Evolutionary conservation across 495 filamentous ascomycete species (phyloP), one percentile per base, ranked within the genome.

Genomic region (Podospora australis): DNA sequence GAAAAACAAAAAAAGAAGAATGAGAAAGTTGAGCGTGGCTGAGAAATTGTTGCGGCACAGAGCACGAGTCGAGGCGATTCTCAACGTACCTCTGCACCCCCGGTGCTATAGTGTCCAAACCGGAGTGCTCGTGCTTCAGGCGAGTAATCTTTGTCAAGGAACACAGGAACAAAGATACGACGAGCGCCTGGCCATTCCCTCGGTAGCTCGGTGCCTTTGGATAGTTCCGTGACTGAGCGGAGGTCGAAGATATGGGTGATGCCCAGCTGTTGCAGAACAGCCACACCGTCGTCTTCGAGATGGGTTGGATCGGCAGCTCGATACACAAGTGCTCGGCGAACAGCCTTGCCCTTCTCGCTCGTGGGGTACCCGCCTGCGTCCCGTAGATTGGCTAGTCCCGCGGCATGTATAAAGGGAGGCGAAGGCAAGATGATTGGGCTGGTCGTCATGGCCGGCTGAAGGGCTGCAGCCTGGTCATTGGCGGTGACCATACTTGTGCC

Each of bases 211-310:
- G 56, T 51, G 29, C 58, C 17, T 59, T 58, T 43, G 23, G 48
- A 50, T 17, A 75, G 65, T 52, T 84, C 75, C 20, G 64, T 52
- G 2, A 65, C 53, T 2, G 81, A 82, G 28, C 86, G 79, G 6
- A 88, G 67, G 60, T 89, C 83, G 52, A 78, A 87, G 30, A 87
- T 73, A 24, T 74, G 70, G 13, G 67, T 73, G 52, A 88, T 78
- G 5, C 74, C 72, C 8, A 88, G 63, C 4, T 58, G 48, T n/a
- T 64, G 63, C 30, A 89, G 66, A 11, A 66, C 64, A 3, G 53
- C 45, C 3, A 78, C 75, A 6, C 81, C 82, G 14, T 73, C 67
- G 26, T 65, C 59, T 5, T 73, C 70, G 28, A 82, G 64, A 21
- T 66, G 49, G 20, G 70, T 73, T 7, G 78, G 80, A 17, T 78